A percentile compares a stretch with the other conserved stretches of the same genome.
phyloP scores from a whole-genome alignment of 768 basidiomycete species.

The Neoboletus magnificus region DNA sequence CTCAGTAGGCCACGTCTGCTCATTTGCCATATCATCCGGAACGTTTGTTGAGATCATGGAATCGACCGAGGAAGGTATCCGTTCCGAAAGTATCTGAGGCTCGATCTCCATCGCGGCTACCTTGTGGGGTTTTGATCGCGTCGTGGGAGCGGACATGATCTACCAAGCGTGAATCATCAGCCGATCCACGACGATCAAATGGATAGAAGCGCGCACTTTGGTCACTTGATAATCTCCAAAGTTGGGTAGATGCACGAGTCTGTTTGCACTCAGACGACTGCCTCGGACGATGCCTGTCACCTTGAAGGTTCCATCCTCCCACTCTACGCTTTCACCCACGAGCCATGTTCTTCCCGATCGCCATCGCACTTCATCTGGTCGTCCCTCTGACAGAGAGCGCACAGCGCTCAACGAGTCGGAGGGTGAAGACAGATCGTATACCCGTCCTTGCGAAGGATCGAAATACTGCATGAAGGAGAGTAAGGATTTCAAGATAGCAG shows the following conservation, averaged over 20 bases:
- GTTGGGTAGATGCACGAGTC: slow-evolving; percentile 84
- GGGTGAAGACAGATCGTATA: slow-evolving; percentile 66
- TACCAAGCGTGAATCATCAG: slow-evolving; percentile 29
- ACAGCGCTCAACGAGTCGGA: slow-evolving; percentile 72
- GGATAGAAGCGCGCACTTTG: slow-evolving; percentile 48
- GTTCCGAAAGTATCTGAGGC: slow-evolving; percentile 57
- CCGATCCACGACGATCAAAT: background rate
- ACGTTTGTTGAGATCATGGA: slow-evolving; percentile 85
- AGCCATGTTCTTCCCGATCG: slow-evolving; percentile 77
- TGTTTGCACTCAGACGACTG: slow-evolving; percentile 65
- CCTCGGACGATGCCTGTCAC: slow-evolving; percentile 90
- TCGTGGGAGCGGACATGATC: slow-evolving; percentile 66
- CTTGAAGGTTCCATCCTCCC: slow-evolving; percentile 63
- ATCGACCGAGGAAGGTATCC: slow-evolving; percentile 64
- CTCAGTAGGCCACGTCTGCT: slow-evolving; percentile 98
- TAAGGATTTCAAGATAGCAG: slow-evolving; percentile 78
- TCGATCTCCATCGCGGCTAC: slow-evolving; percentile 64
- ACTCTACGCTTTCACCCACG: slow-evolving; percentile 61
- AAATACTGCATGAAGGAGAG: slow-evolving; percentile 96
- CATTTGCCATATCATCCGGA: slow-evolving; percentile 86
- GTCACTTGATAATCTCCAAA: slow-evolving; percentile 85
- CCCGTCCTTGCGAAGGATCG: slow-evolving; percentile 72
- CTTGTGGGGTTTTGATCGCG: slow-evolving; percentile 33
- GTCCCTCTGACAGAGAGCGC: slow-evolving; percentile 80
- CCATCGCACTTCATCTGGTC: slow-evolving; percentile 77